Percentiles rank a stretch among this genome's conserved stretches.
Evolutionary conservation across 768 basidiomycete species (phyloP).

Genomic region (Glaciozyma antarctica): DNA sequence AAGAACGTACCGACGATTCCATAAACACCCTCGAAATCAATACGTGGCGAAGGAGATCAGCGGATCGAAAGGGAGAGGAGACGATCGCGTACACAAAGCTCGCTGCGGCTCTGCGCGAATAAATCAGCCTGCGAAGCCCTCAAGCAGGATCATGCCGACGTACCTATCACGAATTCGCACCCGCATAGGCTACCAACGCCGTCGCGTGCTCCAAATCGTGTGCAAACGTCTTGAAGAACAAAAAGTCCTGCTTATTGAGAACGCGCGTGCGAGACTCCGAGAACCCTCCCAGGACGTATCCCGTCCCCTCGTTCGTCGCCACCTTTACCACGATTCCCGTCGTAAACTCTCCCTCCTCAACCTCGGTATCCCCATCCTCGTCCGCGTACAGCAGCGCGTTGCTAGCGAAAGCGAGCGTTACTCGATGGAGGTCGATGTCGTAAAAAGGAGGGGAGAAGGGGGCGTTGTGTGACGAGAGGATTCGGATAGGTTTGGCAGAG

Average conservation of each 20-base stretch:
- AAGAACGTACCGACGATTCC: no score
- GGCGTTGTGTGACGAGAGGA: constrained; percentile 16
- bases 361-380: background rate
- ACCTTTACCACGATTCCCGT: constrained; percentile 24
- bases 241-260: constrained; percentile 4
- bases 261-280: constrained; percentile 15
- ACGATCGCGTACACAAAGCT: no score
- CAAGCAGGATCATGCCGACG: no score
- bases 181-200: no score
- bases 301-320: background rate
- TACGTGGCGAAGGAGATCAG: no score
- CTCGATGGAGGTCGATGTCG: constrained; percentile 18
- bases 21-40: no score
- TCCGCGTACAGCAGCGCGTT: constrained; percentile 16
- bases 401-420: constrained; percentile 2
- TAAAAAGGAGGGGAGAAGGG: constrained; percentile 17
- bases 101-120: no score
- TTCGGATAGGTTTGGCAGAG: background rate
- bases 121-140: no score
- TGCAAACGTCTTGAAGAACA: background rate
- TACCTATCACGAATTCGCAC: no score
- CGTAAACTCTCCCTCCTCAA: constrained; percentile 15
- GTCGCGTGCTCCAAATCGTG: background rate
- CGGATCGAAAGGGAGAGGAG: no score
- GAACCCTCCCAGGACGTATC: constrained; percentile 21